Percentiles rank a stretch among this genome's conserved stretches.
These are phyloP conservation scores for Fonsecaea multimorphosa DNA, from an alignment of 2,329 filamentous ascomycete genomes.

Conservation along the genomic window DNA sequence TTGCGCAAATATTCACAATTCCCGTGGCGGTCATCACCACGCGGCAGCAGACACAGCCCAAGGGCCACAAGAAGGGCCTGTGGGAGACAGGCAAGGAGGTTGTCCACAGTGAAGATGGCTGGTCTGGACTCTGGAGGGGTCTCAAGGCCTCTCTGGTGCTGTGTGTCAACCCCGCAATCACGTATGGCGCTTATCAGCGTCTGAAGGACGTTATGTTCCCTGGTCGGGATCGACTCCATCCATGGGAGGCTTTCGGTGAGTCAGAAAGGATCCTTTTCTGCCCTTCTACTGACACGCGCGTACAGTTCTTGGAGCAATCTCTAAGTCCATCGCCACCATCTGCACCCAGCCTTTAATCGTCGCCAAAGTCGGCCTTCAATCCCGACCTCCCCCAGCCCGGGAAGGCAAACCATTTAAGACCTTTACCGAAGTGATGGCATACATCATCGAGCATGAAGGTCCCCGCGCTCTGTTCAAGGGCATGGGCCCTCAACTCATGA, in stretches of 20 bases:
- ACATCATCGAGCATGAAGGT: slow-evolving; percentile 90
- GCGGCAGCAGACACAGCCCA: slow-evolving; percentile 89
- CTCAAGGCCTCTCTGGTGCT: slow-evolving; percentile 94
- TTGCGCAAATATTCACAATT: slow-evolving; percentile 95
- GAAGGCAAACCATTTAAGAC: slow-evolving; percentile 91
- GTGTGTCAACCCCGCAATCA: slow-evolving; percentile 95
- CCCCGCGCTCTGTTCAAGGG: slow-evolving; percentile 89
- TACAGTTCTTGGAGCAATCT: slow-evolving; percentile 85
- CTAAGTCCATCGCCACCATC: slow-evolving; percentile 89
- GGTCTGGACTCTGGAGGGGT: slow-evolving; percentile 88
- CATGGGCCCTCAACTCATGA: slow-evolving; percentile 89
- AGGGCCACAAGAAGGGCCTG: slow-evolving; percentile 82
- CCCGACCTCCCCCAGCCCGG: slow-evolving; percentile 81
- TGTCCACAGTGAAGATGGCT: slow-evolving; percentile 85
- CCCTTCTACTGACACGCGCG: slow-evolving; percentile 15
- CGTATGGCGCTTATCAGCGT: slow-evolving; percentile 94
- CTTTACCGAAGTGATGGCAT: slow-evolving; percentile 92
- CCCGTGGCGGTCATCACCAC: slow-evolving; percentile 95
- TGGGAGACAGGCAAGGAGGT: slow-evolving; percentile 88
- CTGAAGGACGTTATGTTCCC: slow-evolving; percentile 79
- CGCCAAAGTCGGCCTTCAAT: slow-evolving; percentile 95
- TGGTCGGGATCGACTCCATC: slow-evolving; percentile 73
- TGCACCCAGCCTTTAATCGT: slow-evolving; percentile 95
- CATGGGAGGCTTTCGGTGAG: slow-evolving; percentile 91
- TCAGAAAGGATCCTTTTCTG: slow-evolving; percentile 39